Base-by-base conservation (phyloP, 331 rosid genomes). In the Malus hybrid region DNA sequence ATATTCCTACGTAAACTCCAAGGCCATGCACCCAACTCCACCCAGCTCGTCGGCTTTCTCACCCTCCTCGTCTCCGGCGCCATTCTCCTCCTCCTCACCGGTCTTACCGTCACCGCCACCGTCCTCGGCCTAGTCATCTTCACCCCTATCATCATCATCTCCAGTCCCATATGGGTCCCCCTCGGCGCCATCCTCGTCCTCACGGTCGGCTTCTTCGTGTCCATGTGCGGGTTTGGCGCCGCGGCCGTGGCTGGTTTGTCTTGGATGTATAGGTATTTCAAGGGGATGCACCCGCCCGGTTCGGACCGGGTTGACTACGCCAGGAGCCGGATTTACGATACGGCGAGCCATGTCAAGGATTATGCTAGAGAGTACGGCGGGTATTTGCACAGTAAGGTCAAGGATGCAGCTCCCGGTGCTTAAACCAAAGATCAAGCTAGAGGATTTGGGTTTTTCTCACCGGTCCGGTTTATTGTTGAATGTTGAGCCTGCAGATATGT, bases 371-470 rank as follows among this genome's bases (percentile, higher is more conserved):
- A 93, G 77, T 93, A 91, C 48, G 99, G 96, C 16, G 97, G 91
- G 20, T 94, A 94, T 74, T 87, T 93, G 86, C 95, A 93, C 55
- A 80, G 85, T 74, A 91, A 88, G 83, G 93, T 83, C 0, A 94
- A 92, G 74, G 99, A 92, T 69, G 97, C 97, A 0, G 99, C 99
- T 6, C 97, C 99, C 0, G 99, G 97, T 2, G 99, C 99, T 22
- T 93, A 15, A 12, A 39, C 46, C 46, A 0, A 39, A 0, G 13
- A 39, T 39, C 46, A 10, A 39, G 46, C 46, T 39, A 10, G 1
- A 39, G 46, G 46, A 39, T 50, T 19, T 20, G 13, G 9, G 2
- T 28, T 61, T 28, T 27, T 61, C 10, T 61, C 32, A 36, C 36
- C 57, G 19, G 42, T 19, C 60, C 61, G 82, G 65, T 70, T 67